Evolutionary conservation across 148 eudicot genomes (phyloP).

Genomic region (Chenopodium suecicum): DNA sequence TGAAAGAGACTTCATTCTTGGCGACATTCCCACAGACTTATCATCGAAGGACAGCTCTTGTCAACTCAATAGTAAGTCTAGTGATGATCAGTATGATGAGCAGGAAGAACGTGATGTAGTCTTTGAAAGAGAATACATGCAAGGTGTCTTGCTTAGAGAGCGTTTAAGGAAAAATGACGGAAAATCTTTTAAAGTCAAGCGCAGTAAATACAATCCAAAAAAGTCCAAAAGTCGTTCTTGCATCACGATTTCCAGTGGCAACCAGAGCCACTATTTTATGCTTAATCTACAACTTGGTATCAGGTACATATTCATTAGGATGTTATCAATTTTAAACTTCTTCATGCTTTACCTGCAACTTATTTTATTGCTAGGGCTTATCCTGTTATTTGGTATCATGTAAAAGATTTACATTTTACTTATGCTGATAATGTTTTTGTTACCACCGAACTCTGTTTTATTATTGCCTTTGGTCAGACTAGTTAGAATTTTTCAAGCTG

Average conservation of each 20-base stretch:
- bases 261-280: conserved; percentile 73
- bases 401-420: background rate
- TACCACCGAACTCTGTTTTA: background rate
- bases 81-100: conserved; percentile 39
- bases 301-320: conserved; percentile 45
- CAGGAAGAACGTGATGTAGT: conserved; percentile 42
- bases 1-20: conserved; percentile 38
- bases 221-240: conserved; percentile 56
- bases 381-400: background rate
- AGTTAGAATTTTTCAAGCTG: background rate
- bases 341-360: background rate
- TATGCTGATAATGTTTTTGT: background rate
- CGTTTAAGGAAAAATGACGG: conserved; percentile 38
- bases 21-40: conserved; percentile 43
- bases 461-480: conserved; percentile 8
- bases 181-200: conserved; percentile 42
- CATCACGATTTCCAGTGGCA: conserved; percentile 46
- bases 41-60: conserved; percentile 40
- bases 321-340: background rate
- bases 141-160: conserved; percentile 84
- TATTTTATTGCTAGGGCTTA: background rate
- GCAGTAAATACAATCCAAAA: conserved; percentile 44
- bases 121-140: conserved; percentile 89
- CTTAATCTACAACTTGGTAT: conserved; percentile 93
- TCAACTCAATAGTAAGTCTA: conserved; percentile 27